Evolutionary conservation across 2,329 filamentous ascomycete genomes (phyloP), one percentile per base, ranked within the genome.

Genomic region (Juglanconis juglandina): DNA sequence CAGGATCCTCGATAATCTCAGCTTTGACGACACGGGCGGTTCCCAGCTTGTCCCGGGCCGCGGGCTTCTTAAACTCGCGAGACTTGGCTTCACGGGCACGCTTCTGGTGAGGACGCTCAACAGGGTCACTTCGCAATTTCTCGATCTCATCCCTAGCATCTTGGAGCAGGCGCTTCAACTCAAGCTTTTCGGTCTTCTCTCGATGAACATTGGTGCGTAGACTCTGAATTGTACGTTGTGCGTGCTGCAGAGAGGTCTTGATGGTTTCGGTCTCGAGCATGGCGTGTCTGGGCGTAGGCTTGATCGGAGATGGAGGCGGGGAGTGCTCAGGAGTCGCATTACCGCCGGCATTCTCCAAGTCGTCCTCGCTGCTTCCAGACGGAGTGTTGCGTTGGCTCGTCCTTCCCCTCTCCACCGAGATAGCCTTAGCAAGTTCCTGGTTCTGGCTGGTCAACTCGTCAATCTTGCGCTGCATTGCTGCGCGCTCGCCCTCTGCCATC

Each of bases 181-280:
- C 95, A 34, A 98, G 85, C 80, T 97, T 99, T 75, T 99, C 95
- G 0, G 94, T 97, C 86, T 98, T 99, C 75, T 99, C 95, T 39
- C 95, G 90, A 73, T 99, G 94, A 51, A 98, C 90, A 69, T 93
- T 96, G 73, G 90, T 92, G 75, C 96, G 92, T 67, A 98, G 85
- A 69, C 92, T 96, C 73, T 98, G 94, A 61, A 99, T 97, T 77
- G 96, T 97, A 60, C 94, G 87, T 73, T 98, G 95, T 44, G 95
- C 94, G 72, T 99, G 95, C 66, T 92, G 89, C 34, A 98, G 82
- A 33, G 94, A 97, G 57, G 93, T 96, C 77, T 95, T 96, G 66
- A 99, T 79, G 0, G 95, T 99, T 77, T 99, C 95, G 0, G 92
- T 89, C 75, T 99, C 95, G n/a, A 99, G 83, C 75, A 92, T 88